Base-by-base conservation (phyloP, 345 rosid species). In the Dipteronia dyeriana region DNA sequence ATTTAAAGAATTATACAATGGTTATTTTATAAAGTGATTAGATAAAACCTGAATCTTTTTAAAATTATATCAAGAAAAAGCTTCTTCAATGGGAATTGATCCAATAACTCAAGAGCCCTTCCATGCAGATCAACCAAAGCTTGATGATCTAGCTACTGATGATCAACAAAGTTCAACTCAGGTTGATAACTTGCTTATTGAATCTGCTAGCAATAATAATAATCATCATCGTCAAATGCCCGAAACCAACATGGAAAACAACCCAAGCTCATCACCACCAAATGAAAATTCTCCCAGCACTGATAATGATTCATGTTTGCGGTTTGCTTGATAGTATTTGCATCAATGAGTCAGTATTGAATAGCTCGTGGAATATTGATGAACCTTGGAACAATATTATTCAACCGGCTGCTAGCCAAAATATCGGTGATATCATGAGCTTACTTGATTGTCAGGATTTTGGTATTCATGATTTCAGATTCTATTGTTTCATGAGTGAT, bases 21-120 rank as follows among this genome's bases (percentile, higher is more conserved):
- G 26, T 26, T 26, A 26, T 26, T 26, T 26, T 26, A 26, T 1
- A 26, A 26, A 26, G 26, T 26, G 1, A 26, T 1, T 26, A 26
- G 26, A 26, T 26, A 26, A 1, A 26, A 1, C 1, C 26, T 26
- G 26, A 26, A 26, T 26, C 26, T 26, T 26, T 26, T 26, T 26
- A 26, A 26, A 26, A 26, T 56, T 97, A 95, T 71, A 95, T 95
- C 79, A 95, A 95, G 92, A 93, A 95, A 74, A 95, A 92, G 86
- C 98, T 95, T 73, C 22, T 95, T 5, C 93, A 91, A 85, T 91
- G 96, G 98, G 98, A 69, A 95, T 95, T 71, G 97, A 95, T 76
- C 98, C 98, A 14, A 84, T 84, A 26, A 93, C 98, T 9, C 31
- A 95, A 72, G 86, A 93, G 77, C 95, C 92, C 29, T 82, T 93